These are phyloP conservation scores for Talaromyces adpressus DNA, from an alignment of 495 filamentous ascomycete genomes.

Conservation along the genomic window DNA sequence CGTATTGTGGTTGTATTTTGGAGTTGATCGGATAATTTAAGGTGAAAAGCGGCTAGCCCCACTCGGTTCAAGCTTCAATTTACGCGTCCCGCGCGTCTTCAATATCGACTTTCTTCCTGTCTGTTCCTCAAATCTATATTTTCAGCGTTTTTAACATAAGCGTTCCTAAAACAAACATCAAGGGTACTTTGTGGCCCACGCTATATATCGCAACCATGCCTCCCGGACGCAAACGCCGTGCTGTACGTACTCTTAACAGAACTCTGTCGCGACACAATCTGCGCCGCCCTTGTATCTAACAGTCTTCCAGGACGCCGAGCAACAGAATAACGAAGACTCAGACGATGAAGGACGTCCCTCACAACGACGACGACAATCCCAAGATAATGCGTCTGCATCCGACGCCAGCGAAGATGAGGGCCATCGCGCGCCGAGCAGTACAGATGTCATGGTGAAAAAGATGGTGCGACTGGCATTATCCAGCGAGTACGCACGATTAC, in stretches of 20 bases:
- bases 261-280: background rate
- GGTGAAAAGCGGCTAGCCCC: background rate
- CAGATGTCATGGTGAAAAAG: slow-evolving; percentile 74
- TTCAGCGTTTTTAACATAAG: background rate
- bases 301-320: slow-evolving; percentile 3
- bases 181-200: background rate
- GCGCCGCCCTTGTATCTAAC: background rate
- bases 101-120: background rate
- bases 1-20: background rate
- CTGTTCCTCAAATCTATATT: too few species aligned
- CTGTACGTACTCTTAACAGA: slow-evolving; percentile 19
- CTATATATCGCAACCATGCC: slow-evolving; percentile 21
- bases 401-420: slow-evolving; percentile 17
- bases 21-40: background rate
- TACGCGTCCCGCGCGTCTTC: background rate
- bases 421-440: slow-evolving; percentile 29
- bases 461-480: slow-evolving; percentile 83
- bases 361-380: slow-evolving; percentile 14
- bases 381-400: slow-evolving; percentile 15
- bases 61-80: background rate
- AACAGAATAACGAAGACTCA: slow-evolving; percentile 7
- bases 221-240: slow-evolving; percentile 28
- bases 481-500: slow-evolving; percentile 76
- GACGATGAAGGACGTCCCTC: slow-evolving; percentile 3
- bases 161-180: background rate